A percentile compares a stretch with the other conserved stretches of the same genome.
These are phyloP conservation scores for Yamadazyma aaseri DNA, from an alignment of 1,139 yeast species.

Conservation along the genomic window DNA sequence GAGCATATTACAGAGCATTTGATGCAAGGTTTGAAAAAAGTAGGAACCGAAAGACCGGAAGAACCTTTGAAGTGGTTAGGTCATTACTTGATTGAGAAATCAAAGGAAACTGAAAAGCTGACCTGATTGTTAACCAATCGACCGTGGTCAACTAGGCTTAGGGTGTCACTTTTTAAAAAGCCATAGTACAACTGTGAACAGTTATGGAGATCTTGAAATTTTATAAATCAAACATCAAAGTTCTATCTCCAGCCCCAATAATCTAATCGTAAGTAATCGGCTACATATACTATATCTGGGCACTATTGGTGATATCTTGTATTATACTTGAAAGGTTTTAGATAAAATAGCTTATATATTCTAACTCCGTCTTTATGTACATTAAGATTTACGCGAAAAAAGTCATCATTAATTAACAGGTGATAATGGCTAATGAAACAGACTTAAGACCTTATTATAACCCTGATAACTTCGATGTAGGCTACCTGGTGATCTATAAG, in stretches of 20 bases:
- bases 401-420: constrained; percentile 2
- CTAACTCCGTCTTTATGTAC: neutral
- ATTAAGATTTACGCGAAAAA: constrained; percentile 1
- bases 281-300: too few relatives aligned
- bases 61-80: constrained; percentile 74
- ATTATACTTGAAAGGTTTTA: too few relatives aligned
- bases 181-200: too few relatives aligned
- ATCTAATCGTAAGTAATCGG: too few relatives aligned
- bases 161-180: too few relatives aligned
- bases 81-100: constrained; percentile 57
- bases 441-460: constrained; percentile 70
- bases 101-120: too few relatives aligned
- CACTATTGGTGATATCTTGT: too few relatives aligned
- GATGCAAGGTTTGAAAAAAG: constrained; percentile 64
- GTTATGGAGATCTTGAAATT: too few relatives aligned
- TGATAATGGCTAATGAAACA: constrained; percentile 10
- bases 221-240: neutral
- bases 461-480: constrained; percentile 66
- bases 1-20: constrained; percentile 65
- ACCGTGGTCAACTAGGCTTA: too few relatives aligned
- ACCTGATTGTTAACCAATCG: too few relatives aligned
- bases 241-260: too few relatives aligned
- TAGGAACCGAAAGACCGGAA: constrained; percentile 58
- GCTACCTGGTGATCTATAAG: constrained; percentile 58
- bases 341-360: neutral